A percentile compares a stretch with the other conserved stretches of the same genome.
Evolutionary conservation across 2,329 filamentous ascomycete species (phyloP).

Genomic region (Talaromyces sp.): DNA sequence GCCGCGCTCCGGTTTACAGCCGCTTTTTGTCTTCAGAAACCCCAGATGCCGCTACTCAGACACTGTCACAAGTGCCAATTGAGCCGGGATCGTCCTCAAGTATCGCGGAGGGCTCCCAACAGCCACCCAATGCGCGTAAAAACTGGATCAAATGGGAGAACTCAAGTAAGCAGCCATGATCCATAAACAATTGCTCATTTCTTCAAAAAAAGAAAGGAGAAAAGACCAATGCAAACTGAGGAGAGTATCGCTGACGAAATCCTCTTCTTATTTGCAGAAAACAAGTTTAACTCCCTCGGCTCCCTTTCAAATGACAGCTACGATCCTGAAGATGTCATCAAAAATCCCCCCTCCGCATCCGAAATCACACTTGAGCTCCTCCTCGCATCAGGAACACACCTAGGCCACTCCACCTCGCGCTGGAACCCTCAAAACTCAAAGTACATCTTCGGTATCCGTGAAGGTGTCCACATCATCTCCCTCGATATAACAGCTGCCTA

Average conservation of each 20-base stretch:
- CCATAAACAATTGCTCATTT: neutral
- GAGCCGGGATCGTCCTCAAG: neutral
- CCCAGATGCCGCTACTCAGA: constrained; percentile 28
- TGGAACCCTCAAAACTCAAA: constrained; percentile 95
- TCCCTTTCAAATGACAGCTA: constrained; percentile 31
- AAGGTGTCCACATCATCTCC: constrained; percentile 90
- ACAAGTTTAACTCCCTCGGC: constrained; percentile 37
- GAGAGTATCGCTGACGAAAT: neutral
- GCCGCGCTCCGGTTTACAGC: constrained; percentile 34
- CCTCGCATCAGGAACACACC: constrained; percentile 81
- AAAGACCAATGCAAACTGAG: neutral
- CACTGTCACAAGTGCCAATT: constrained; percentile 11
- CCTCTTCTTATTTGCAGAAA: constrained; percentile 29
- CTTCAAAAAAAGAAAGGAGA: neutral
- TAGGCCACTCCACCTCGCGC: constrained; percentile 85
- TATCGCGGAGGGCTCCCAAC: constrained; percentile 8
- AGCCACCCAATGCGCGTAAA: neutral
- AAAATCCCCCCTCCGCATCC: constrained; percentile 72
- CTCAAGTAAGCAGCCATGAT: constrained; percentile 4
- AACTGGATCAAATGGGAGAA: constrained; percentile 17
- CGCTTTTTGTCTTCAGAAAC: constrained; percentile 39
- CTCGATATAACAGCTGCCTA: constrained; percentile 87
- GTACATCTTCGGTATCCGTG: constrained; percentile 89
- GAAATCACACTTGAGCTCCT: constrained; percentile 90
- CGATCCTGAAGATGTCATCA: constrained; percentile 49